Evolutionary conservation across 2,329 filamentous ascomycete species (phyloP), one percentile per base, ranked within the genome.

Genomic region (Cercospora beticola): DNA sequence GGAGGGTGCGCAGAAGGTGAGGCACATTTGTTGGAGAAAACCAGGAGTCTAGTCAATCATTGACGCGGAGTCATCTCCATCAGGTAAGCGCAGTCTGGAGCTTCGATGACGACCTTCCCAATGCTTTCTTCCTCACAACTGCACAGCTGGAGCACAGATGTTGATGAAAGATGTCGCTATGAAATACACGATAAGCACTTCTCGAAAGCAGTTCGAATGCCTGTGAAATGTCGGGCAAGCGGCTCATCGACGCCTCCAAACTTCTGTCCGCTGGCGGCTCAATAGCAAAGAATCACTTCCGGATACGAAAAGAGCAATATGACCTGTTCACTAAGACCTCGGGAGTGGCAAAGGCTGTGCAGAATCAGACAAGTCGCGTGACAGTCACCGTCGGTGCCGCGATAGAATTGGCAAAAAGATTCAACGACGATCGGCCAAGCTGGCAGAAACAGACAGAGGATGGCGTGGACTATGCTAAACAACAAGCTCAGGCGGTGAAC

Each of bases 311-410:
- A 64, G 84, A 85, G 65, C 88, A 91, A 77, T 81, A 89, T 74
- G 86, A 90, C 76, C 79, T 87, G 59, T 90, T 87, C 78, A 87
- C 82, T 61, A 84, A 86, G 72, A 91, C 89, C 0, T 91, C 89
- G 2, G 87, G 86, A 31, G 78, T 92, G 59, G 86, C 87, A 30
- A 88, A 87, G 76, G 86, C 86, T 14, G 82, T 90, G 66, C 88
- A 88, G 77, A 83, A 77, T 62, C 88, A 90, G 79, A 86, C 86
- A 1, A 87, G 89, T 70, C 83, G 86, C 65, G 79, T 90, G 61
- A 87, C 87, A 1, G 80, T 89, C 62, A 89, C 88, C 18, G 84
- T 85, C 43, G 84, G 86, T 73, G 88, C 89, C 52, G 88, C 88
- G 21, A 83, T 86, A 40, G 85, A 86, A 62, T 82, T 90, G 62